A percentile compares a stretch with the other conserved stretches of the same genome.
Conservation (phyloP, 176 grass and related monocot genomes). For the Guadua angustifolia region DNA sequence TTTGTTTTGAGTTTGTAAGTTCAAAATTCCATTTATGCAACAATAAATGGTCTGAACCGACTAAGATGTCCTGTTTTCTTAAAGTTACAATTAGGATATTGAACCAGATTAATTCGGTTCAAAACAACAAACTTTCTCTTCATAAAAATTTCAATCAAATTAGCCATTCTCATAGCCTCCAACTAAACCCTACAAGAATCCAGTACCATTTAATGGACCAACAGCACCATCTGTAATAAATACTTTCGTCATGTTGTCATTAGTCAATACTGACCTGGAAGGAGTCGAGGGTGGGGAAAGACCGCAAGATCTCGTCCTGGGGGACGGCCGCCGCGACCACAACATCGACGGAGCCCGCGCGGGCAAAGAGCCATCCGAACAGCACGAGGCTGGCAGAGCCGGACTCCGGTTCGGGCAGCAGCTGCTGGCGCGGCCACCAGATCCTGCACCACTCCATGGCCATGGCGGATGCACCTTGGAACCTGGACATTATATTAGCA, state of each 20-base stretch:
- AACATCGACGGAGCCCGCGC: constrained; percentile 19
- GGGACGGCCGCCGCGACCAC: constrained; percentile 35
- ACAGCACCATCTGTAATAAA: not conserved
- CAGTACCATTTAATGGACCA: not conserved
- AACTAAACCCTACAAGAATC: not conserved
- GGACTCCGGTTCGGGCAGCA: not conserved
- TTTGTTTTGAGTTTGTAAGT: too few relatives aligned
- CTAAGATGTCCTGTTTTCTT: not conserved
- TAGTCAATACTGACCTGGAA: constrained; percentile 42
- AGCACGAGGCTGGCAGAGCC: constrained; percentile 1
- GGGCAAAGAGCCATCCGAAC: constrained; percentile 50
- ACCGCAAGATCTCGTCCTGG: constrained; percentile 43
- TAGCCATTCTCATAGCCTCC: not conserved
- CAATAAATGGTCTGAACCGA: not conserved
- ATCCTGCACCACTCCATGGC: constrained; percentile 47
- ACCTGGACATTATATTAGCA: not conserved
- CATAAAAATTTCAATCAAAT: not conserved
- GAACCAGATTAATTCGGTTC: not conserved
- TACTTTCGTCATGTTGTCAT: not conserved
- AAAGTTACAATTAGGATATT: not conserved
- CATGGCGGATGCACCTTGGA: not conserved
- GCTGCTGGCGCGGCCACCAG: constrained; percentile 49
- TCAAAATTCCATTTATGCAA: not conserved
- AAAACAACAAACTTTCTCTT: not conserved
- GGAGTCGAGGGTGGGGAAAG: constrained; percentile 29